Conservation (phyloP, 495 filamentous ascomycete species). For the Podospora pseudocomata region DNA sequence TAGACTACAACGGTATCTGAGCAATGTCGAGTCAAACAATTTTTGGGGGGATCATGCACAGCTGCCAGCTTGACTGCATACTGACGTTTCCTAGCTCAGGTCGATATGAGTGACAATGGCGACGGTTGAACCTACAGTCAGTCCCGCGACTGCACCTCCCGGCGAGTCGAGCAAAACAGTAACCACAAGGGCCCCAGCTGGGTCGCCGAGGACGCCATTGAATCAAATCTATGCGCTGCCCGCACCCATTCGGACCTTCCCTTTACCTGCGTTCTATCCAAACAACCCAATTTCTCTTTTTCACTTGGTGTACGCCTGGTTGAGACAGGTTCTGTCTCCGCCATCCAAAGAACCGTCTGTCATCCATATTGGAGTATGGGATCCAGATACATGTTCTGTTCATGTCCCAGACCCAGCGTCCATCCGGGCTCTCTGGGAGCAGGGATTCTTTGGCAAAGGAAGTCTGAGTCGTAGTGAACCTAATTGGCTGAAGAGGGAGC, state of each 20-base stretch:
- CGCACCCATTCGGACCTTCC: slow-evolving; percentile 72
- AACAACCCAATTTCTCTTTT: slow-evolving; percentile 88
- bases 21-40: slow-evolving; percentile 15
- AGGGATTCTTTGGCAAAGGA: slow-evolving; percentile 95
- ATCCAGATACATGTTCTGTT: slow-evolving; percentile 71
- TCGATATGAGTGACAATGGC: slow-evolving; percentile 34
- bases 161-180: slow-evolving; percentile 7
- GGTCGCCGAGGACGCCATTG: slow-evolving; percentile 38
- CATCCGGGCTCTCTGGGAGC: slow-evolving; percentile 83
- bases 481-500: slow-evolving; percentile 82
- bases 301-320: slow-evolving; percentile 69
- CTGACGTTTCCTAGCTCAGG: slow-evolving; percentile 12
- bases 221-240: slow-evolving; percentile 75
- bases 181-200: slow-evolving; percentile 19
- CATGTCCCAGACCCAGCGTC: slow-evolving; percentile 75
- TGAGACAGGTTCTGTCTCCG: slow-evolving; percentile 66
- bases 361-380: slow-evolving; percentile 71
- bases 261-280: slow-evolving; percentile 80
- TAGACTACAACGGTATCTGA: slow-evolving; percentile 99
- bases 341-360: slow-evolving; percentile 61
- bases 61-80: not conserved
- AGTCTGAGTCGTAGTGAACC: slow-evolving; percentile 89
- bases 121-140: slow-evolving; percentile 4
- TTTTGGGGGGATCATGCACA: not conserved
- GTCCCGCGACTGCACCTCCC: not conserved